A percentile compares a stretch with the other conserved stretches of the same genome.
Conservation (phyloP, 2,329 filamentous ascomycete genomes). For the Sarocladium oryzae region DNA sequence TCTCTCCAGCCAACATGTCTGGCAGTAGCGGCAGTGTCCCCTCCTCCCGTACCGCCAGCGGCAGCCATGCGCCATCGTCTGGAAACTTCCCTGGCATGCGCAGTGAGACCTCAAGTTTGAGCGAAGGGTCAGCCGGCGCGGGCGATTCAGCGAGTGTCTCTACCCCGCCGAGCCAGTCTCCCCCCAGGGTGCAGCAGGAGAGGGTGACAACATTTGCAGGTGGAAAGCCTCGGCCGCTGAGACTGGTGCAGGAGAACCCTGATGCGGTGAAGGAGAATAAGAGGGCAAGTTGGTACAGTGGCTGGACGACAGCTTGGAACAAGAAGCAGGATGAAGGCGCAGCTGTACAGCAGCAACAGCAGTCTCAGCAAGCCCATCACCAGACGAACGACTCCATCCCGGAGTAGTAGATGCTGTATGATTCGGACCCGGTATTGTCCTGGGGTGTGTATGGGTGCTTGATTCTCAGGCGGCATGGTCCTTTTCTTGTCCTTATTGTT, state of each 20-base stretch:
- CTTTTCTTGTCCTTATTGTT: no score
- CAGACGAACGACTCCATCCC: slow-evolving; percentile 24
- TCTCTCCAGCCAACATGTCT: slow-evolving; percentile 41
- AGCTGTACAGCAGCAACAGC: slow-evolving; percentile 13
- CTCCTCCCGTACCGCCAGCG: slow-evolving; percentile 44
- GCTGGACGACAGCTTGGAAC: slow-evolving; percentile 41
- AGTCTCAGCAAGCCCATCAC: slow-evolving; percentile 9
- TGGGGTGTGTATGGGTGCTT: no score
- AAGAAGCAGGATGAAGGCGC: slow-evolving; percentile 41
- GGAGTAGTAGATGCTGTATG: slow-evolving; percentile 20
- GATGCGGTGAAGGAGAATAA: slow-evolving; percentile 44
- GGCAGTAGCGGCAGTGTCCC: slow-evolving; percentile 40
- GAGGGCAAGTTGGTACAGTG: slow-evolving; percentile 57
- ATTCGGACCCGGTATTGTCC: no score
- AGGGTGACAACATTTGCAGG: slow-evolving; percentile 53
- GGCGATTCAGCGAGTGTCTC: slow-evolving; percentile 19
- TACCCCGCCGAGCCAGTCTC: slow-evolving; percentile 46
- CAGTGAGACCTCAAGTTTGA: slow-evolving; percentile 58
- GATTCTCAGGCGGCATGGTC: no score
- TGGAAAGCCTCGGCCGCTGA: slow-evolving; percentile 74
- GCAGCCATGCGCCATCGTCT: slow-evolving; percentile 36
- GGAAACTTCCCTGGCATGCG: slow-evolving; percentile 69
- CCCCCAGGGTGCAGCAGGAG: slow-evolving; percentile 41
- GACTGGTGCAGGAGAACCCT: slow-evolving; percentile 75
- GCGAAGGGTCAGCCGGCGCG: slow-evolving; percentile 55